Evolutionary conservation across 495 filamentous ascomycete genomes (phyloP), one percentile per base, ranked within the genome.

Genomic region (Hypomontagnella submonticulosa): DNA sequence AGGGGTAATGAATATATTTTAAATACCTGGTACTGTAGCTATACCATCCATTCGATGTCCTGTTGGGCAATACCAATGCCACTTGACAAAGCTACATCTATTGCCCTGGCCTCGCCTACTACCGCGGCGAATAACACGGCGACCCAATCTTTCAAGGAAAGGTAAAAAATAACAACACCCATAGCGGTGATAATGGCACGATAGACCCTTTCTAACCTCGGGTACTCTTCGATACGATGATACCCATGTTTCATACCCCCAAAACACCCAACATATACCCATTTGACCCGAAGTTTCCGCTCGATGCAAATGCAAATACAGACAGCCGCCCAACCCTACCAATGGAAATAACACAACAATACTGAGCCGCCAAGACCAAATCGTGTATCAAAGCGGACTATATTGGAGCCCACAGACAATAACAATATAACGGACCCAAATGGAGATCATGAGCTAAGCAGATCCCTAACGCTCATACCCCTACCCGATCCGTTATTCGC

Each of bases 401-500:
- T n/a, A n/a, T n/a, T n/a, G n/a, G n/a, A n/a, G n/a, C n/a, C n/a
- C n/a, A n/a, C n/a, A n/a, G n/a, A 56, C 16, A 32, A 41, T n/a
- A 23, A 27, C 10, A 12, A 38, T 18, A 12, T 27, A 6, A 27
- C 6, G 6, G 2, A 6, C 36, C 36, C n/a, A 3, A 23, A 27
- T 3, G 4, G 6, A 4, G 13, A 36, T 81, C 66, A 88, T 37
- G 88, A 85, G 56, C 87, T 92, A 42, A 96, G 79, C 54, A 95
- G 75, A 76, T 96, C 92, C 56, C 82, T 86, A 1, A 94, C 92
- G 72, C 91, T 93, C 86, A 94, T 91, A 0, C 89, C 87, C 63
- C 84, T 64, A 12, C 70, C 65, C 30, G 55, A 19, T 1, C 63
- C 44, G n/a, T 32, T 53, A 11, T 60, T 71, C 23, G 54, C 50